phyloP scores from a whole-genome alignment of 768 basidiomycete genomes.

The Astraeus odoratus region DNA sequence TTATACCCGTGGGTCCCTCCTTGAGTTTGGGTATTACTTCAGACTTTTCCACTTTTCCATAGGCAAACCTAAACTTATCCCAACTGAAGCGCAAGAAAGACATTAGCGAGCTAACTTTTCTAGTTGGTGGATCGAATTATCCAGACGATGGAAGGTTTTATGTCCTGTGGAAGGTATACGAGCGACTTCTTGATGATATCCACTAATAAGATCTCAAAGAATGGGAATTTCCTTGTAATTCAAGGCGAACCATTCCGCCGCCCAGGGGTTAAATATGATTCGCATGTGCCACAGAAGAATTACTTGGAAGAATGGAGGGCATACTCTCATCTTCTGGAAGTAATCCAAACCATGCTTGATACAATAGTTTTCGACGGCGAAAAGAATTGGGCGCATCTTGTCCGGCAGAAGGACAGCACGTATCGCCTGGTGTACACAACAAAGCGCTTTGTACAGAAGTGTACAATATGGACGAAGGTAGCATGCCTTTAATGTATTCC shows the following conservation, averaged over 20 bases:
- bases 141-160: conserved; percentile 15
- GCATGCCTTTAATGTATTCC: neutral
- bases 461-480: conserved; percentile 27
- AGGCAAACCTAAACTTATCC: conserved; percentile 16
- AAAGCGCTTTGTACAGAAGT: conserved; percentile 14
- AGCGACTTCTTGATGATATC: neutral
- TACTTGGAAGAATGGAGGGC: conserved; percentile 18
- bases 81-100: conserved; percentile 21
- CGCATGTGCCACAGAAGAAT: neutral
- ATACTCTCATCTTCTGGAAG: conserved; percentile 19
- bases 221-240: conserved; percentile 22
- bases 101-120: conserved; percentile 18
- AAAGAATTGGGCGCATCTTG: conserved; percentile 28
- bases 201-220: conserved; percentile 13
- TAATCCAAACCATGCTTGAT: conserved; percentile 29
- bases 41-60: neutral
- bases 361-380: conserved; percentile 22
- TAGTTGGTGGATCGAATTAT: conserved; percentile 5
- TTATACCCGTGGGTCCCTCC: conserved; percentile 23
- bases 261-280: neutral
- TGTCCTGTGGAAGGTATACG: conserved; percentile 21
- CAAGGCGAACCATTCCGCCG: conserved; percentile 27
- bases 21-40: neutral
- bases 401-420: conserved; percentile 21
- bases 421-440: conserved; percentile 23